phyloP scores from a whole-genome alignment of 208 protist species.

The Acanthamoeba lenticulata region DNA sequence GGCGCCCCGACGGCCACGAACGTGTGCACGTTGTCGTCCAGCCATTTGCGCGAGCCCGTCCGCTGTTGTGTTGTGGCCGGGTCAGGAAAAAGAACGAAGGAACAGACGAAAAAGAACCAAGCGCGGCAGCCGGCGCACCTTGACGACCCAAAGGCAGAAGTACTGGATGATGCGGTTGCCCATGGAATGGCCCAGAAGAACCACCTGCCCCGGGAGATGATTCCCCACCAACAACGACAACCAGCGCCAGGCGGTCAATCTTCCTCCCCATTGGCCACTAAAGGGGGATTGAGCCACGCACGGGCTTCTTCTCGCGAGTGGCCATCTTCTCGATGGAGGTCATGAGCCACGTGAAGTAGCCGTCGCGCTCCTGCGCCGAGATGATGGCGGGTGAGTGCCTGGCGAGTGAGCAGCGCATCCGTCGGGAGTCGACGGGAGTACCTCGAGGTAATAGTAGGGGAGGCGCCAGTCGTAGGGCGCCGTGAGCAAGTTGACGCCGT shows the following conservation, averaged over 20 bases:
- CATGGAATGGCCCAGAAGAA: slow-evolving; percentile 50
- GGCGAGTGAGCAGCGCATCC: no score
- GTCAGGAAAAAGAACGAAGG: no score
- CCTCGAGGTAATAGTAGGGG: slow-evolving; percentile 30
- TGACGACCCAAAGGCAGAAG: slow-evolving; percentile 51
- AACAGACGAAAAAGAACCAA: no score
- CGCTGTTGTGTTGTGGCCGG: no score
- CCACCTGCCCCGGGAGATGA: background rate
- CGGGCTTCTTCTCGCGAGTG: slow-evolving; percentile 29
- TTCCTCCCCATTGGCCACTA: background rate
- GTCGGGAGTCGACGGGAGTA: background rate
- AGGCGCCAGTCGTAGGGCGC: slow-evolving; percentile 49
- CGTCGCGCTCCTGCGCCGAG: background rate
- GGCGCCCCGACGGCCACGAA: slow-evolving; percentile 59
- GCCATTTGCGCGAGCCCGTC: background rate
- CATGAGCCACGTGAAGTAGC: background rate
- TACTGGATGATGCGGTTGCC: slow-evolving; percentile 63
- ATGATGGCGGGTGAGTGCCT: no score
- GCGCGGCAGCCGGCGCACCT: no score
- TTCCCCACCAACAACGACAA: no score
- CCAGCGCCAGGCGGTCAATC: background rate
- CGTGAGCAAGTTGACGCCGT: slow-evolving; percentile 6
- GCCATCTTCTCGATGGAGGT: background rate
- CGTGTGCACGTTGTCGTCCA: slow-evolving; percentile 60
- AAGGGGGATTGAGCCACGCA: background rate